Conservation (phyloP, 495 filamentous ascomycete genomes). For the Lasiosphaeriaceae sp. region DNA sequence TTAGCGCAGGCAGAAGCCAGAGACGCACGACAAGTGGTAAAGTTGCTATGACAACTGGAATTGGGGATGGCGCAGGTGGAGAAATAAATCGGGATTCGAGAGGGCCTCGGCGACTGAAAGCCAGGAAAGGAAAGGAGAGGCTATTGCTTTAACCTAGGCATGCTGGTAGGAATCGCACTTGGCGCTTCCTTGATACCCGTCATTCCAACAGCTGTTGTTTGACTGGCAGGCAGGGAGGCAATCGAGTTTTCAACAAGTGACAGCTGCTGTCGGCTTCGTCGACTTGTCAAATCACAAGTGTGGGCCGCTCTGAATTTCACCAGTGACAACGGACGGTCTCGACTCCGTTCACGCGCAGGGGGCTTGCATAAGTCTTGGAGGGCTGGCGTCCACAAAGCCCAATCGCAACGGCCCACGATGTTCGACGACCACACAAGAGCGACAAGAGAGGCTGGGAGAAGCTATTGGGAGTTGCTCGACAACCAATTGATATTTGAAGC, state of each 20-base stretch:
- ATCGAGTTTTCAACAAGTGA: background rate
- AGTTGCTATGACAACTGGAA: slow-evolving; percentile 22
- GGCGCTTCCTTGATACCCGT: too few species aligned
- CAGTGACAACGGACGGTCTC: too few species aligned
- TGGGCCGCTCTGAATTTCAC: background rate
- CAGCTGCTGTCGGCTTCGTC: background rate
- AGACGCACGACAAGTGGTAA: background rate
- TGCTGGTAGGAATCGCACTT: too few species aligned
- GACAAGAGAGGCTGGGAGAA: slow-evolving; percentile 24
- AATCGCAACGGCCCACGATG: slow-evolving; percentile 29
- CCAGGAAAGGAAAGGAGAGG: background rate
- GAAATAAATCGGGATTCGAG: slow-evolving; percentile 1
- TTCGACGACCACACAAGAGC: background rate
- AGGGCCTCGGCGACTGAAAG: slow-evolving; percentile 16
- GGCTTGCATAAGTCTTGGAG: slow-evolving; percentile 17
- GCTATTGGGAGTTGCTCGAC: slow-evolving; percentile 1
- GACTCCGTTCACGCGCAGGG: background rate
- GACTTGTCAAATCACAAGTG: background rate
- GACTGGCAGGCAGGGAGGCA: too few species aligned
- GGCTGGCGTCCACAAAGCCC: slow-evolving; percentile 11
- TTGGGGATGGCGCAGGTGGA: background rate
- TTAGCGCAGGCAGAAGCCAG: slow-evolving; percentile 1
- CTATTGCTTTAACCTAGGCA: too few species aligned
- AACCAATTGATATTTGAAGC: slow-evolving; percentile 19
- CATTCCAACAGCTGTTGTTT: too few species aligned